A percentile compares a stretch with the other conserved stretches of the same genome.
These are phyloP conservation scores for Rhinocladiella similis DNA, from an alignment of 2,329 filamentous ascomycete genomes.

Conservation along the genomic window DNA sequence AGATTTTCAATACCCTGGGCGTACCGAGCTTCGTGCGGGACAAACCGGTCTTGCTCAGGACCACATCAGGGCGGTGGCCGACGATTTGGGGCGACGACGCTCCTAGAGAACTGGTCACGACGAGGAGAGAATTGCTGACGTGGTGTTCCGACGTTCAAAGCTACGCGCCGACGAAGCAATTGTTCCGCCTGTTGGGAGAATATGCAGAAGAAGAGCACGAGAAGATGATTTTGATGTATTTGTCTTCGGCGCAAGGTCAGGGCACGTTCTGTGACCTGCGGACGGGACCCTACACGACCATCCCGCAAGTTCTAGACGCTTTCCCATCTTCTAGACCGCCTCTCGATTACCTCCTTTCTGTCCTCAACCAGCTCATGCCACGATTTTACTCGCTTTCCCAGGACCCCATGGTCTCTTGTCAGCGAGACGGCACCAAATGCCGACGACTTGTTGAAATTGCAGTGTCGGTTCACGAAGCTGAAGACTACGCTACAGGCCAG, in stretches of 20 bases:
- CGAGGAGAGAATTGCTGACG: constrained; percentile 83
- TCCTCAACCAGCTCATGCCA: constrained; percentile 87
- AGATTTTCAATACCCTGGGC: constrained; percentile 77
- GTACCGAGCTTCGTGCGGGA: constrained; percentile 81
- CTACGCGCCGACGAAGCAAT: constrained; percentile 82
- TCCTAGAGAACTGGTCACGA: constrained; percentile 82
- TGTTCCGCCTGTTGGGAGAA: constrained; percentile 84
- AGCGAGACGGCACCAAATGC: constrained; percentile 67
- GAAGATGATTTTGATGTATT: constrained; percentile 82
- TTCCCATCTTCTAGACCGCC: constrained; percentile 92
- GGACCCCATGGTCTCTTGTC: constrained; percentile 80
- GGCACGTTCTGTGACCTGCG: constrained; percentile 91
- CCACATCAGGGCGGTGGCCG: constrained; percentile 82
- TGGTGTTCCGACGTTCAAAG: constrained; percentile 96
- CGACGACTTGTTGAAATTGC: constrained; percentile 91
- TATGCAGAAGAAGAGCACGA: constrained; percentile 77
- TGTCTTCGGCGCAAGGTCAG: constrained; percentile 88
- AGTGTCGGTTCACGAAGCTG: constrained; percentile 88
- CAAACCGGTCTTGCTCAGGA: constrained; percentile 77
- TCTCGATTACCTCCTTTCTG: constrained; percentile 75
- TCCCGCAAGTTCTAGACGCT: constrained; percentile 82
- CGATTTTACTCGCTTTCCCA: constrained; percentile 98
- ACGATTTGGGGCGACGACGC: constrained; percentile 96
- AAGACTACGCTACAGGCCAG: constrained; percentile 70
- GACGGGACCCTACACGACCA: constrained; percentile 80